Conservation (phyloP, 352 stramenopile genomes). For the Phytophthora pini region DNA sequence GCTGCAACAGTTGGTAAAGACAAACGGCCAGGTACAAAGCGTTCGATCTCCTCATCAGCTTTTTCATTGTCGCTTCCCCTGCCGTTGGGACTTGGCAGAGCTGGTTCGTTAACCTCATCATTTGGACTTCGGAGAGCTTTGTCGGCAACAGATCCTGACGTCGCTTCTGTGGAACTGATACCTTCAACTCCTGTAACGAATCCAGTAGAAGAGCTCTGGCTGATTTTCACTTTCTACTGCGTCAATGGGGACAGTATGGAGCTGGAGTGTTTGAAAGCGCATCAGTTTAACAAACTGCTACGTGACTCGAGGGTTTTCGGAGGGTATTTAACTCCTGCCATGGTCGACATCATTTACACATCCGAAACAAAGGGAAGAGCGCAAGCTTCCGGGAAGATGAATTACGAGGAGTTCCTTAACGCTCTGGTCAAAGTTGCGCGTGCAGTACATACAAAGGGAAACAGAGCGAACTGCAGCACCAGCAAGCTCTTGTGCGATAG, state of each 20-base stretch:
- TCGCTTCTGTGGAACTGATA: conserved; percentile 4
- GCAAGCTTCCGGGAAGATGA: conserved; percentile 70
- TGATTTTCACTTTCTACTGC: conserved; percentile 85
- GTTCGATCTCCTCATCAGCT: conserved; percentile 24
- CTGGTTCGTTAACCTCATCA: neutral
- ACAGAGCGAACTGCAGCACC: conserved; percentile 31
- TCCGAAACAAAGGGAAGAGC: conserved; percentile 77
- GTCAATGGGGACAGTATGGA: conserved; percentile 79
- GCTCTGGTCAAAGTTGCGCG: conserved; percentile 73
- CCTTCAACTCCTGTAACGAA: conserved; percentile 18
- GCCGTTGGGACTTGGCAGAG: conserved; percentile 6
- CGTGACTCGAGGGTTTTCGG: conserved; percentile 66
- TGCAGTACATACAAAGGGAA: conserved; percentile 37
- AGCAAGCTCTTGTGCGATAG: conserved; percentile 46
- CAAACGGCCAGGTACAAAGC: conserved; percentile 18
- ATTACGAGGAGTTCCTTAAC: conserved; percentile 82
- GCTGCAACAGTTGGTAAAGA: conserved; percentile 9
- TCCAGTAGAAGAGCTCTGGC: conserved; percentile 74
- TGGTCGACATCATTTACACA: conserved; percentile 84
- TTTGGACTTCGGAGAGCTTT: conserved; percentile 16
- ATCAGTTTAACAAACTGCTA: conserved; percentile 79
- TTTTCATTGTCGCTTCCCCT: conserved; percentile 23
- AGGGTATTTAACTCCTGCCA: conserved; percentile 60
- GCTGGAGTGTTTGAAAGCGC: conserved; percentile 69
- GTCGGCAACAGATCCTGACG: conserved; percentile 18